Conservation (phyloP, 2,329 filamentous ascomycete species). For the Colletotrichum sp. region DNA sequence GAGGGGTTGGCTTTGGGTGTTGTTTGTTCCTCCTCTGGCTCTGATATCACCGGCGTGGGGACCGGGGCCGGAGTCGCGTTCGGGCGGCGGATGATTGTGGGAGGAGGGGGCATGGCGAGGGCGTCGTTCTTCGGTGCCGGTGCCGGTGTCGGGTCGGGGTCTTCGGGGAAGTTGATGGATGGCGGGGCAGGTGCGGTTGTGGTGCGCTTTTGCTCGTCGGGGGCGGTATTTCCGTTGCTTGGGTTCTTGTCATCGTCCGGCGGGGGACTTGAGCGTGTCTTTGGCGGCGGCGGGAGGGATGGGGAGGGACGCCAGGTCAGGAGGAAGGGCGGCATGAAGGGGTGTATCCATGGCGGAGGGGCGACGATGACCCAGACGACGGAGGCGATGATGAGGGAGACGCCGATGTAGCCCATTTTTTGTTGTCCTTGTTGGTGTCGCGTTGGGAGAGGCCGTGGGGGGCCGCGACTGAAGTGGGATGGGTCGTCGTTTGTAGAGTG, state of each 20-base stretch:
- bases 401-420: conserved; percentile 59
- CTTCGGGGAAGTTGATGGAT: neutral
- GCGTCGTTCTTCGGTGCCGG: conserved; percentile 26
- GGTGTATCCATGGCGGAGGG: conserved; percentile 55
- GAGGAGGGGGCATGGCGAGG: conserved; percentile 41
- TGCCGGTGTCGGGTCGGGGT: neutral
- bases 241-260: neutral
- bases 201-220: neutral
- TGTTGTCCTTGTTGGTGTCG: neutral
- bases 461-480: neutral
- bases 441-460: neutral
- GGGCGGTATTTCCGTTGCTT: neutral
- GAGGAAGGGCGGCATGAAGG: conserved; percentile 46
- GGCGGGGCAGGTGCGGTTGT: conserved; percentile 13
- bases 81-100: conserved; percentile 7
- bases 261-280: neutral
- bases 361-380: conserved; percentile 62
- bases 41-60: conserved; percentile 1
- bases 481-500: neutral
- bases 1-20: conserved; percentile 55
- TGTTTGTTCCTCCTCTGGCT: conserved; percentile 45
- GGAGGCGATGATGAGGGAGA: conserved; percentile 68
- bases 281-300: neutral
- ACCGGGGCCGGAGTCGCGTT: neutral
- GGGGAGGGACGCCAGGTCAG: conserved; percentile 13